These are phyloP conservation scores for Leccinum rimulosum DNA, from an alignment of 768 basidiomycete species.

Conservation along the genomic window DNA sequence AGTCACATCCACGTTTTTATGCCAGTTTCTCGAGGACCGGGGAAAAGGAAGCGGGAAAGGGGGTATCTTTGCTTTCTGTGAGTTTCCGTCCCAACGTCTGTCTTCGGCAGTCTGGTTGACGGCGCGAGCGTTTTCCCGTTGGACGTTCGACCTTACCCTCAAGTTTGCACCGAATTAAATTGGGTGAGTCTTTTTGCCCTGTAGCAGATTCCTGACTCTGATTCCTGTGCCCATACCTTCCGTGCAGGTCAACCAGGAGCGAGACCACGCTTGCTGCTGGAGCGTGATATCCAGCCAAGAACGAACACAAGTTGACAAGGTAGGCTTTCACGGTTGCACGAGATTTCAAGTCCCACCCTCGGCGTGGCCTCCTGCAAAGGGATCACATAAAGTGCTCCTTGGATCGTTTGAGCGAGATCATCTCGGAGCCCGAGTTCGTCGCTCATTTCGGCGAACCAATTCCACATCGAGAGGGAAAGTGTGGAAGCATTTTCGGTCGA, in stretches of 20 bases:
- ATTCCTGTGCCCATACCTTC: slow-evolving; percentile 6
- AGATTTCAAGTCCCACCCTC: not conserved
- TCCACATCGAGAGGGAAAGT: slow-evolving; percentile 58
- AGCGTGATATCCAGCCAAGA: slow-evolving; percentile 73
- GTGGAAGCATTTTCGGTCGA: slow-evolving; percentile 78
- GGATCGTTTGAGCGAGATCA: slow-evolving; percentile 58
- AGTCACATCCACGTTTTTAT: slow-evolving; percentile 41
- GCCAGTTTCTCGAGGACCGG: slow-evolving; percentile 88
- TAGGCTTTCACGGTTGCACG: slow-evolving; percentile 22
- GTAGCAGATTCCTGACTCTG: not conserved
- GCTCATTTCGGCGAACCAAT: slow-evolving; percentile 70
- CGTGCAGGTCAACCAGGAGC: slow-evolving; percentile 58
- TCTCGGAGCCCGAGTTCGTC: slow-evolving; percentile 61
- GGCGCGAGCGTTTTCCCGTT: slow-evolving; percentile 5
- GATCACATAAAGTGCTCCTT: slow-evolving; percentile 65
- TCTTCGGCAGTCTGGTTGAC: slow-evolving; percentile 1
- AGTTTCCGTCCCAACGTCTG: slow-evolving; percentile 28
- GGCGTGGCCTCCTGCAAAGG: slow-evolving; percentile 29
- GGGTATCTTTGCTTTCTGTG: slow-evolving; percentile 85
- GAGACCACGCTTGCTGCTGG: slow-evolving; percentile 78
- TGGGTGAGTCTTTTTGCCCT: slow-evolving; percentile 13
- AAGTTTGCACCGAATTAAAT: slow-evolving; percentile 11
- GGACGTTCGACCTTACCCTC: not conserved
- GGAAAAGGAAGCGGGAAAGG: slow-evolving; percentile 44
- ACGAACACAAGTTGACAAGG: slow-evolving; percentile 78